phyloP scores from a whole-genome alignment of 2,329 filamentous ascomycete genomes.

The Microsporum canis region DNA sequence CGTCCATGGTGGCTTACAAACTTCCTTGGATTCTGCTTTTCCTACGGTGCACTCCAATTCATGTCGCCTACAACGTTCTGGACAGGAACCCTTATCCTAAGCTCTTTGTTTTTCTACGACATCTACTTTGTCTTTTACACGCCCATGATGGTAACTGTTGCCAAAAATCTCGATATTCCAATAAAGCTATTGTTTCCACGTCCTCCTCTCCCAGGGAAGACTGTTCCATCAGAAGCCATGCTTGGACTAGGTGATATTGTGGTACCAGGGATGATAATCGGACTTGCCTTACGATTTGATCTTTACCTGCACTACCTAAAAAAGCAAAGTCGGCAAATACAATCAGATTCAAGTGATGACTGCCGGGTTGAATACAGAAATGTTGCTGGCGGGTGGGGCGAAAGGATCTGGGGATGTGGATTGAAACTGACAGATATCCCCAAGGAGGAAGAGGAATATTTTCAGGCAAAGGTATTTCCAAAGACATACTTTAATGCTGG shows the following conservation, averaged over 20 bases:
- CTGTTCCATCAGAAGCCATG: conserved; percentile 49
- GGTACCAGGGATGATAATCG: conserved; percentile 82
- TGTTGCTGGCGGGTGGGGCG: conserved; percentile 66
- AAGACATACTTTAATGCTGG: conserved; percentile 80
- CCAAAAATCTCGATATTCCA: conserved; percentile 77
- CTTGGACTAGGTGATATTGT: conserved; percentile 92
- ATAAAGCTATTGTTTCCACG: conserved; percentile 81
- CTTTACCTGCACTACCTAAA: conserved; percentile 70
- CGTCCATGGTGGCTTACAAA: conserved; percentile 69
- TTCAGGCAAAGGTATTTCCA: conserved; percentile 46
- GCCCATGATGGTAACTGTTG: conserved; percentile 51
- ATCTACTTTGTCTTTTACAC: conserved; percentile 57
- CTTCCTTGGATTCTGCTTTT: conserved; percentile 74
- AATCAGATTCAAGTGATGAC: background rate
- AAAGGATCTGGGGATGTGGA: conserved; percentile 61
- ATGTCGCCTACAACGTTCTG: conserved; percentile 82
- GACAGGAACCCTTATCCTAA: conserved; percentile 66
- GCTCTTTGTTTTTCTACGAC: conserved; percentile 83
- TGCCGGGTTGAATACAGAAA: conserved; percentile 35
- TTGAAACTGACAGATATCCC: conserved; percentile 16
- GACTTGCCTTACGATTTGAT: conserved; percentile 80
- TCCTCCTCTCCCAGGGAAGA: conserved; percentile 41
- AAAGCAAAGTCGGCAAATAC: conserved; percentile 35
- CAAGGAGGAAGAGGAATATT: conserved; percentile 26
- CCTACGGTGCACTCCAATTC: conserved; percentile 67